These are phyloP conservation scores for Nicotiana otophora DNA, from an alignment of 257 asterid genomes.

Conservation along the genomic window DNA sequence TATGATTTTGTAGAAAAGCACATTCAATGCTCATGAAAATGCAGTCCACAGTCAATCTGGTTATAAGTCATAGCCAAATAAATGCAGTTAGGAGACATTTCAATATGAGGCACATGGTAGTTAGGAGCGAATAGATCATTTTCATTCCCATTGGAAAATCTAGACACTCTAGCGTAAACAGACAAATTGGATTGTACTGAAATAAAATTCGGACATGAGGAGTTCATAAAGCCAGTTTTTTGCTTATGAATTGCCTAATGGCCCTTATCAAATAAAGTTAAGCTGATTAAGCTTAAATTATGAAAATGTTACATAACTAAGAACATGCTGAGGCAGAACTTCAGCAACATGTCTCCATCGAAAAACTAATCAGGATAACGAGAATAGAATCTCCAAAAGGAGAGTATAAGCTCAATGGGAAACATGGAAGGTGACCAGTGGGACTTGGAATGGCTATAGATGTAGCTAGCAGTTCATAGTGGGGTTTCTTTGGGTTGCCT, in stretches of 20 bases:
- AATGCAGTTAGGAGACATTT: conserved; percentile 16
- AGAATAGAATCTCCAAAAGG: conserved; percentile 5
- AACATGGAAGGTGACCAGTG: not conserved
- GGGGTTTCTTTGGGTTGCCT: conserved; percentile 5
- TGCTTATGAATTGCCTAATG: not conserved
- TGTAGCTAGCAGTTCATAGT: conserved; percentile 8
- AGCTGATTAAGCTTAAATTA: not conserved
- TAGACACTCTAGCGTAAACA: not conserved
- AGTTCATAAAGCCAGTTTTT: not conserved
- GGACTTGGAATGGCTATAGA: conserved; percentile 8
- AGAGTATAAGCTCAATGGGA: not conserved
- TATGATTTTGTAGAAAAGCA: not conserved
- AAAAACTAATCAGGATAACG: not conserved
- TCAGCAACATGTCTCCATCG: not conserved
- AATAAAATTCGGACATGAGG: not conserved
- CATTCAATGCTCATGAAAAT: conserved; percentile 11
- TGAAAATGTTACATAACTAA: not conserved
- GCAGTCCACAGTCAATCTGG: not conserved
- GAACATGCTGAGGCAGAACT: not conserved
- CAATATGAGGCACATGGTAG: conserved; percentile 27
- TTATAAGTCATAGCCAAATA: conserved; percentile 12
- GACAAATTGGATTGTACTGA: not conserved
- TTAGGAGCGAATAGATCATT: conserved; percentile 9
- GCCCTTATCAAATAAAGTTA: not conserved
- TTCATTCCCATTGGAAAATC: not conserved